phyloP scores from a whole-genome alignment of 1,284 basidiomycete species.

The Bondarzewia mesenterica region DNA sequence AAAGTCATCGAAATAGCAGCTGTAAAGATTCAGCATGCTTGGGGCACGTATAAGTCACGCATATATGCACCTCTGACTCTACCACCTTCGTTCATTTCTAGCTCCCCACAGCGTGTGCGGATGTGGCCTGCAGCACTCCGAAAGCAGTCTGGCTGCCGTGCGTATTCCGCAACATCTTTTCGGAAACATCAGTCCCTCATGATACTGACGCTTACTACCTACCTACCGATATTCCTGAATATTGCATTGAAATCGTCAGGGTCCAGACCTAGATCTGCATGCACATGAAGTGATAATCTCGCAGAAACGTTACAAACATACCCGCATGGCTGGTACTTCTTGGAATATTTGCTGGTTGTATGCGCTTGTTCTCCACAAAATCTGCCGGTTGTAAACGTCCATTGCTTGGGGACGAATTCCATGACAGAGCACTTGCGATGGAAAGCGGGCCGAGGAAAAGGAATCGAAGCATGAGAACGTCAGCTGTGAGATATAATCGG shows the following conservation, averaged over 20 bases:
- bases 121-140: slow-evolving; percentile 39
- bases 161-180: neutral
- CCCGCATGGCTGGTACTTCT: no score
- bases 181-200: no score
- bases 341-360: neutral
- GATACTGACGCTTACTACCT: neutral
- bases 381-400: neutral
- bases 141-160: slow-evolving; percentile 56
- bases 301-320: no score
- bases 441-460: neutral
- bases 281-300: no score
- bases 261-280: neutral
- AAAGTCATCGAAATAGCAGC: slow-evolving; percentile 71
- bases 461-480: neutral
- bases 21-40: slow-evolving; percentile 22
- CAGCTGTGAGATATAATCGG: no score
- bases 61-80: slow-evolving; percentile 38
- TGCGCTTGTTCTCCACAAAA: neutral
- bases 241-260: neutral
- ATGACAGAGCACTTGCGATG: neutral
- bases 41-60: slow-evolving; percentile 4
- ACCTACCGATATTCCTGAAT: neutral
- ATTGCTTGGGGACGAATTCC: neutral
- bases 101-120: slow-evolving; percentile 40
- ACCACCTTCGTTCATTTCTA: slow-evolving; percentile 51